Evolutionary conservation across 75 land plant species (phyloP), one percentile per base, ranked within the genome.

Genomic region (Selaginella moellendorffii): DNA sequence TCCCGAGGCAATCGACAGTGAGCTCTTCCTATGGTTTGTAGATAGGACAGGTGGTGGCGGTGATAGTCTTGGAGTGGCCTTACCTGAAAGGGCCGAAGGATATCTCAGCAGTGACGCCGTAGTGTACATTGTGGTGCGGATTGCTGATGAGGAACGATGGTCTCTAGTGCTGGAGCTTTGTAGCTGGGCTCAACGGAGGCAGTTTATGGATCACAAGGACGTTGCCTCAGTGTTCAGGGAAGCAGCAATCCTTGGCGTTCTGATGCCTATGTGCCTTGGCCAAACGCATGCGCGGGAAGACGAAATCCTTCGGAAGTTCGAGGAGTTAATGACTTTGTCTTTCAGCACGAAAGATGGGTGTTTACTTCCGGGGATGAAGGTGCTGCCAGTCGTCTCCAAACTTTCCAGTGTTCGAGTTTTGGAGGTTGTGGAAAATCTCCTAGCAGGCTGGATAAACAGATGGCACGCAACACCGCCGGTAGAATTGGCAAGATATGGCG

Each of bases 401-500:
- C 46, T 36, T 36, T 36, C 46, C 46, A 36, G 10, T 36, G 46
- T 36, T 5, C 5, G 46, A 14, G 46, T 14, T 14, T 36, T 36
- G 14, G 46, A 36, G 53, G 54, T 21, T 28, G 62, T 71, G 26
- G 69, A 60, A 31, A 71, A 69, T 51, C 68, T 71, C 29, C 63
- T 59, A 54, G 74, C 74, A 53, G 74, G 74, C n/a, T 71, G 74
- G 74, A 22, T 65, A 28, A 61, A 71, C 14, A 54, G 63, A 59
- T 71, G 69, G 56, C 28, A 54, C 36, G 26, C 28, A 12, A 66
- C 71, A 10, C 54, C 61, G 69, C 23, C 69, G 29, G 62, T 71
- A 30, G 51, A 46, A 26, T 12, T 71, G 18, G 74, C 63, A 19
- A 66, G 69, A 26, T 71, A 65, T 58, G 74, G 74, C 26, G 54